Evolutionary conservation across 148 eudicot genomes (phyloP).

Genomic region (Pharnaceum exiguum): DNA sequence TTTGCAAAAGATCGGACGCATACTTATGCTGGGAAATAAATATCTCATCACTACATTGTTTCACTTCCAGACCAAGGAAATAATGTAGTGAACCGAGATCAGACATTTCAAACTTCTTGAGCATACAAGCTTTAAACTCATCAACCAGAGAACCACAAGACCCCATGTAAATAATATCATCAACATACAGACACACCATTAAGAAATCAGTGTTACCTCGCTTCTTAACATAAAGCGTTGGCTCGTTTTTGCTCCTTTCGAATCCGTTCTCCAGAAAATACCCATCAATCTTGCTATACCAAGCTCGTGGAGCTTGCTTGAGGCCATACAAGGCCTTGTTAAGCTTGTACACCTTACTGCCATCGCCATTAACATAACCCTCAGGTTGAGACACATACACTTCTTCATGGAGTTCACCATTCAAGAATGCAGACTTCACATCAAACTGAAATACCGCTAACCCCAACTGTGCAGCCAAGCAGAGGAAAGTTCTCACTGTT

Average conservation of each 20-base stretch:
- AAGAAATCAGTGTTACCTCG: background rate
- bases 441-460: background rate
- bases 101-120: background rate
- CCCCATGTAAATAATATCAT: background rate
- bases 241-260: background rate
- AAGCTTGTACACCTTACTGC: background rate
- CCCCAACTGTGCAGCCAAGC: background rate
- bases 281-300: conserved; percentile 6
- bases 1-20: background rate
- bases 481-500: background rate
- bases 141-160: background rate
- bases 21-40: background rate
- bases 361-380: background rate
- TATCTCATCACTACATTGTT: background rate
- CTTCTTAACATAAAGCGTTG: background rate
- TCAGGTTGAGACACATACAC: background rate
- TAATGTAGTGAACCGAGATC: background rate
- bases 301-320: conserved; percentile 1
- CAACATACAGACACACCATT: background rate
- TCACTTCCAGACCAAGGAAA: too few relatives aligned
- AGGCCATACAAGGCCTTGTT: background rate
- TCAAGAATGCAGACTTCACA: background rate
- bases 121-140: background rate
- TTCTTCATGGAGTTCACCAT: background rate
- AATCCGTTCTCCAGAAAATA: background rate